These are phyloP conservation scores for Podila clonocystis DNA, from an alignment of 192 early-diverging fungal species.

Conservation along the genomic window DNA sequence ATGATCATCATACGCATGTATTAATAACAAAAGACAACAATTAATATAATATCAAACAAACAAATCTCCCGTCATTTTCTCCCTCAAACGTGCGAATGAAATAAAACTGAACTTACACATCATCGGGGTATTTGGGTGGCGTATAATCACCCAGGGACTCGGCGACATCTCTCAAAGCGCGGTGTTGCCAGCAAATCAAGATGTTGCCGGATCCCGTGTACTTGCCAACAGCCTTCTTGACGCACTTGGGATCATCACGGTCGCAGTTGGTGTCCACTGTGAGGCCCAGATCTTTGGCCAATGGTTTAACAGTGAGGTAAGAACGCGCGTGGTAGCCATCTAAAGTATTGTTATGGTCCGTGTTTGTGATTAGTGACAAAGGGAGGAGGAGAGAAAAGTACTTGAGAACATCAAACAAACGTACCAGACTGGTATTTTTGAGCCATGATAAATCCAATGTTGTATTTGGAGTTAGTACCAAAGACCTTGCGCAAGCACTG, in stretches of 20 bases:
- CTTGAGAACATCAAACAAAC: background rate
- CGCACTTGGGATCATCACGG: conserved; percentile 5
- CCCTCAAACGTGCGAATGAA: background rate
- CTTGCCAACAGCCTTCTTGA: conserved; percentile 1
- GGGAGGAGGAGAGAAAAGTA: background rate
- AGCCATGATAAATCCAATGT: conserved; percentile 2
- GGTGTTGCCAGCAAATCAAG: conserved; percentile 4
- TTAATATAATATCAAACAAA: too few species aligned
- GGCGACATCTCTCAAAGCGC: background rate
- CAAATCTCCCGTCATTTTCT: too few species aligned
- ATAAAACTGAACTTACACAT: background rate
- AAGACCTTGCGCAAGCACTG: conserved; percentile 7
- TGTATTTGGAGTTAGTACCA: background rate
- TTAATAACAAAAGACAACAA: too few species aligned
- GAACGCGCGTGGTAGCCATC: background rate
- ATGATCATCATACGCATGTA: too few species aligned
- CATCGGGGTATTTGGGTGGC: conserved; percentile 5
- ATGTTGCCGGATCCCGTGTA: conserved; percentile 4
- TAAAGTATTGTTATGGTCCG: background rate
- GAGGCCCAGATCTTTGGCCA: conserved; percentile 1
- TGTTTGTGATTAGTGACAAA: background rate
- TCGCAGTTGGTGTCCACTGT: background rate
- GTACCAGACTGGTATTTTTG: background rate
- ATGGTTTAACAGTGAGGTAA: background rate
- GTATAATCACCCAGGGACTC: background rate